Conservation (phyloP, 202 grass and related monocot species). For the Panicum hallii region DNA sequence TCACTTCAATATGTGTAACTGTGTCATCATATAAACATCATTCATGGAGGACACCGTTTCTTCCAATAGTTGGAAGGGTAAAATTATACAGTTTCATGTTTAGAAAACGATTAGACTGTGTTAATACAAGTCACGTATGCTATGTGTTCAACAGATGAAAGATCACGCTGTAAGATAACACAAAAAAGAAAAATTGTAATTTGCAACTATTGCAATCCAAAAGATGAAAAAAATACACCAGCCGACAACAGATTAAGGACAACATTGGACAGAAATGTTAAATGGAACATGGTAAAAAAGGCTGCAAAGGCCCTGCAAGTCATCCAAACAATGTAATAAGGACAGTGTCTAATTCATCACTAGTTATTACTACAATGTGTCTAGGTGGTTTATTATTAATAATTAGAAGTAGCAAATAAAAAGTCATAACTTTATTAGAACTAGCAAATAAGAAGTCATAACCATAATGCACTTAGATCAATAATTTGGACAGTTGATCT, state of each 20-base stretch:
- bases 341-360: background rate
- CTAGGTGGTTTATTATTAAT: background rate
- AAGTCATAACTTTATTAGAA: conserved; percentile 19
- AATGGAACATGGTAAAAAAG: background rate
- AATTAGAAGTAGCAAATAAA: background rate
- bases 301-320: background rate
- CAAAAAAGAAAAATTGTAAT: background rate
- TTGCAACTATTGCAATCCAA: background rate
- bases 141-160: conserved; percentile 18
- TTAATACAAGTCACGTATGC: conserved; percentile 13
- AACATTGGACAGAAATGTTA: conserved; percentile 15
- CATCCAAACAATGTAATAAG: background rate
- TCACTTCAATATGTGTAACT: conserved; percentile 32
- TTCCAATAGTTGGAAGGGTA: conserved; percentile 16
- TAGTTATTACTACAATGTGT: background rate
- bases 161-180: background rate
- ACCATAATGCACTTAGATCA: conserved; percentile 24
- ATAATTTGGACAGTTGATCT: conserved; percentile 23
- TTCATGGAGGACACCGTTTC: conserved; percentile 22
- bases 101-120: conserved; percentile 13
- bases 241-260: background rate
- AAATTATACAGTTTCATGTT: conserved; percentile 18
- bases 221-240: background rate
- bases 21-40: conserved; percentile 18
- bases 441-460: background rate